Percentiles rank a stretch among this genome's conserved stretches.
These are phyloP conservation scores for Lactifluus hygrophoroides DNA, from an alignment of 768 basidiomycete genomes.

Conservation along the genomic window DNA sequence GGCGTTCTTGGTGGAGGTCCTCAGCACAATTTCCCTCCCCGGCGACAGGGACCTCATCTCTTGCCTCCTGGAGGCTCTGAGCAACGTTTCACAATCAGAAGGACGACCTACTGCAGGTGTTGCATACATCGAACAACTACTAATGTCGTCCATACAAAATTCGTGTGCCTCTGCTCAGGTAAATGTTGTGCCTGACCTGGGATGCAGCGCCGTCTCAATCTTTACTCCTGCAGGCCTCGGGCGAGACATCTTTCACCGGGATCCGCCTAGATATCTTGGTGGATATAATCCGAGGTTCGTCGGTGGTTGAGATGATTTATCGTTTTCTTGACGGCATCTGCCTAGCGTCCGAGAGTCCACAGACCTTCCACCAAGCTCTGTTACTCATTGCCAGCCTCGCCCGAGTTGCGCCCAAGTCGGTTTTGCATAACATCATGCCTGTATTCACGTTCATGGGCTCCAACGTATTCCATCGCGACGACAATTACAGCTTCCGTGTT, in stretches of 20 bases:
- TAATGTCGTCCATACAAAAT: slow-evolving; percentile 75
- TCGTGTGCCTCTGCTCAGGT: slow-evolving; percentile 51
- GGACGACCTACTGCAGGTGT: slow-evolving; percentile 53
- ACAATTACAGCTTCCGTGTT: slow-evolving; percentile 89
- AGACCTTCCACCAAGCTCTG: slow-evolving; percentile 89
- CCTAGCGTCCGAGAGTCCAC: slow-evolving; percentile 80
- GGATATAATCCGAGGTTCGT: slow-evolving; percentile 72
- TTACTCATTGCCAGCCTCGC: slow-evolving; percentile 81
- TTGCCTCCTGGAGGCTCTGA: slow-evolving; percentile 62
- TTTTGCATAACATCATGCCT: slow-evolving; percentile 93
- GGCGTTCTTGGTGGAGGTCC: slow-evolving; percentile 57
- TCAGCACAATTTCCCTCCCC: slow-evolving; percentile 54
- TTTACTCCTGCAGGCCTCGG: slow-evolving; percentile 35
- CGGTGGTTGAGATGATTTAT: background rate
- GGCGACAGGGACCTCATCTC: slow-evolving; percentile 67
- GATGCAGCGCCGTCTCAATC: background rate
- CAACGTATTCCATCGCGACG: slow-evolving; percentile 95
- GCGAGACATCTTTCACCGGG: slow-evolving; percentile 44
- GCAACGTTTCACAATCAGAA: slow-evolving; percentile 50
- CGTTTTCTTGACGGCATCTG: background rate
- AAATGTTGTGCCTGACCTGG: slow-evolving; percentile 18
- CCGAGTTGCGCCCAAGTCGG: slow-evolving; percentile 78
- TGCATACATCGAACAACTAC: slow-evolving; percentile 71
- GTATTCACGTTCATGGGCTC: slow-evolving; percentile 99
- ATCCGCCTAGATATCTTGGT: slow-evolving; percentile 81